Evolutionary conservation across 306 rosid species (phyloP).

Genomic region (Inga oerstediana): DNA sequence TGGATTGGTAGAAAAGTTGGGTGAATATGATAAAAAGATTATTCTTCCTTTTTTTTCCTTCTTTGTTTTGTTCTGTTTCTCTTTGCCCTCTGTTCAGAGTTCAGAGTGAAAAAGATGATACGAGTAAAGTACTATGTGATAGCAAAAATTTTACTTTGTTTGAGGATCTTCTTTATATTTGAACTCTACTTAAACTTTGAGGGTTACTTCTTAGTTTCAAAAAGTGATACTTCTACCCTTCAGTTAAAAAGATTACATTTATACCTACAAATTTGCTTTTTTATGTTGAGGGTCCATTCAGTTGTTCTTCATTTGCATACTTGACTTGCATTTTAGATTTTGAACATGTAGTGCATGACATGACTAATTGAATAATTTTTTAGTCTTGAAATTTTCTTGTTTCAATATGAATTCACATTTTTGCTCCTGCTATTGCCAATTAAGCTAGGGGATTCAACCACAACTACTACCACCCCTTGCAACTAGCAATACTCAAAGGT

Average conservation of each 20-base stretch:
- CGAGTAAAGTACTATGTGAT: background rate
- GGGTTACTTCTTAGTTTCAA: background rate
- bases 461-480: slow-evolving; percentile 48
- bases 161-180: background rate
- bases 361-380: slow-evolving; percentile 1
- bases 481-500: slow-evolving; percentile 48
- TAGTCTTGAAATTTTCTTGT: slow-evolving; percentile 20
- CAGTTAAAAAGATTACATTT: background rate
- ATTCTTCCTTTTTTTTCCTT: background rate
- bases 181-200: background rate
- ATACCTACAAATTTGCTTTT: background rate
- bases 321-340: slow-evolving; percentile 23
- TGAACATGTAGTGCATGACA: background rate
- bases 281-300: slow-evolving; percentile 1
- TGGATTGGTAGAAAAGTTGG: background rate
- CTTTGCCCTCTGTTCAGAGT: background rate
- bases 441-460: slow-evolving; percentile 47
- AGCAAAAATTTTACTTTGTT: background rate
- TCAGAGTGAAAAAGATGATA: background rate
- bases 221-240: background rate
- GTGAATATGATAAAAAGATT: background rate
- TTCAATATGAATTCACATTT: slow-evolving; percentile 25
- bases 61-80: background rate
- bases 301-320: slow-evolving; percentile 3
- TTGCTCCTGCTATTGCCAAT: slow-evolving; percentile 5